Conservation (phyloP, 140 eudicot species). For the Flaveria floridana region DNA sequence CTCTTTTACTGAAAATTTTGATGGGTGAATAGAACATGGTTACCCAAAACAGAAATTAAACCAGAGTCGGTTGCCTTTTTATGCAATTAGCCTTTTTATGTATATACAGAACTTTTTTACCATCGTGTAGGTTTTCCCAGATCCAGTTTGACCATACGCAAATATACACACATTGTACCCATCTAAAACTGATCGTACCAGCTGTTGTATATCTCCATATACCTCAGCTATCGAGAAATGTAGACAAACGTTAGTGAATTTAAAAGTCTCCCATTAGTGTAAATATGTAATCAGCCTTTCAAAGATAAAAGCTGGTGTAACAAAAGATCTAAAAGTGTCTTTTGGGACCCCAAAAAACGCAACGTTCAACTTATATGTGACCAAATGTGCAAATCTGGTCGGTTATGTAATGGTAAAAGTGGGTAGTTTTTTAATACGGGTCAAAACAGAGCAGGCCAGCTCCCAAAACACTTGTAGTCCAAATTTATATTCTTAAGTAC, state of each 20-base stretch:
- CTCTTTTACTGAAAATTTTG: neutral
- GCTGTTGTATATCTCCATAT: slow-evolving; percentile 70
- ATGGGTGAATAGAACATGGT: neutral
- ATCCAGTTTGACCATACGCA: slow-evolving; percentile 99
- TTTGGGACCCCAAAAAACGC: slow-evolving; percentile 4
- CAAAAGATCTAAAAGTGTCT: neutral
- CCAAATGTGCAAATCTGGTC: neutral
- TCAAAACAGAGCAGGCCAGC: neutral
- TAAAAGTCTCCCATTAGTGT: neutral
- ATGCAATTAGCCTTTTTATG: neutral
- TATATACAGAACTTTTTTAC: slow-evolving; percentile 33
- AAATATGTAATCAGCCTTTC: neutral
- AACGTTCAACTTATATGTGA: neutral
- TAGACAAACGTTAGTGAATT: slow-evolving; percentile 3
- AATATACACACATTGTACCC: slow-evolving; percentile 95
- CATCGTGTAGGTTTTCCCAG: slow-evolving; percentile 98
- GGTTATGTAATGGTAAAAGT: neutral
- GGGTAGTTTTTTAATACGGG: neutral
- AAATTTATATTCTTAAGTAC: neutral
- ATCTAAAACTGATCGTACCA: slow-evolving; percentile 78
- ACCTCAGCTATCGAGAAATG: slow-evolving; percentile 60
- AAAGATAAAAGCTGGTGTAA: neutral
- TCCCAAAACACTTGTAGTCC: neutral
- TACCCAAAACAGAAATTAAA: neutral
- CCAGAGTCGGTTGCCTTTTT: slow-evolving; percentile 3